A percentile compares a stretch with the other conserved stretches of the same genome.
Evolutionary conservation across 2,329 filamentous ascomycete genomes (phyloP).

Genomic region (Trematosphaeria pertusa): DNA sequence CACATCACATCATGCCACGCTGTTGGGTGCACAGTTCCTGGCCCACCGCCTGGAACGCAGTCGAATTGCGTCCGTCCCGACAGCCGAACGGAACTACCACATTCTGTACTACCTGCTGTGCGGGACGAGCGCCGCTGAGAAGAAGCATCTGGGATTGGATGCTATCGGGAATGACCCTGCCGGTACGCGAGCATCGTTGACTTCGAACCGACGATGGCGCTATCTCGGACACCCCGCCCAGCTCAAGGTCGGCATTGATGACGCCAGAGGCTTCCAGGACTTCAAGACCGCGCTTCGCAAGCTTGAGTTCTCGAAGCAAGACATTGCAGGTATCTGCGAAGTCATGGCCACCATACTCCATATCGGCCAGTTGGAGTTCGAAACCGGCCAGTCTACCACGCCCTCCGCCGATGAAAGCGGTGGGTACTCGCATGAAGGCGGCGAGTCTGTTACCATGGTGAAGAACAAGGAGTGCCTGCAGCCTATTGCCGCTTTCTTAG

Average conservation of each 20-base stretch:
- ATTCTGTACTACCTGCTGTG: slow-evolving; percentile 93
- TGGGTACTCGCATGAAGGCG: slow-evolving; percentile 94
- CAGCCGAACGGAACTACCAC: slow-evolving; percentile 96
- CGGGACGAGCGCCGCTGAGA: slow-evolving; percentile 89
- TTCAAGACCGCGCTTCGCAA: slow-evolving; percentile 96
- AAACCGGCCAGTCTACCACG: slow-evolving; percentile 79
- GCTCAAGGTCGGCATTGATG: slow-evolving; percentile 95
- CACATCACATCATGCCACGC: slow-evolving; percentile 79
- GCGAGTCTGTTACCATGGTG: slow-evolving; percentile 82
- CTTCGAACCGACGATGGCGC: slow-evolving; percentile 84
- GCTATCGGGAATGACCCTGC: slow-evolving; percentile 60
- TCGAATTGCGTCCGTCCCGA: slow-evolving; percentile 88
- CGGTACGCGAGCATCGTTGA: slow-evolving; percentile 62
- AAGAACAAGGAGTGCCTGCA: slow-evolving; percentile 90
- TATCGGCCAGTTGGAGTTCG: slow-evolving; percentile 95
- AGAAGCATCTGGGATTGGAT: slow-evolving; percentile 78
- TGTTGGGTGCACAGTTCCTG: slow-evolving; percentile 93
- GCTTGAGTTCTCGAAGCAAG: slow-evolving; percentile 88
- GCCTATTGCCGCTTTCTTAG: slow-evolving; percentile 92
- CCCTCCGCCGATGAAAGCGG: slow-evolving; percentile 88
- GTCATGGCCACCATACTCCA: slow-evolving; percentile 93
- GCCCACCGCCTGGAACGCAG: slow-evolving; percentile 93
- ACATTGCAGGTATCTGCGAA: slow-evolving; percentile 97
- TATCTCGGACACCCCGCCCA: slow-evolving; percentile 97
- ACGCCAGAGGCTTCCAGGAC: slow-evolving; percentile 92